Evolutionary conservation across 371 early-diverging fungal species (phyloP).

Genomic region (Gilbertella persicaria): DNA sequence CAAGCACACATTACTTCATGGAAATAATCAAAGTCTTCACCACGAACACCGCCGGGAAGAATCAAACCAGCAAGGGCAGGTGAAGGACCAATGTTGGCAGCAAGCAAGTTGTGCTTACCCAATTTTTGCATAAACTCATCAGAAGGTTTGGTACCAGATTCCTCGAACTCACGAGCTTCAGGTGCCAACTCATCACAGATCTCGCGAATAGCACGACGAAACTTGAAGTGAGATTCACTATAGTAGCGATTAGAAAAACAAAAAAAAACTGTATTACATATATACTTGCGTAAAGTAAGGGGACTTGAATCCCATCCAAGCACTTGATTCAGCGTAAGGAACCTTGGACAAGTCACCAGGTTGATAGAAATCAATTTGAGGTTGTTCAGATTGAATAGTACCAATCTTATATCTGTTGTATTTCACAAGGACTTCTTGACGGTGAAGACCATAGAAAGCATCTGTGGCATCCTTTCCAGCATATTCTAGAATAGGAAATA

Average conservation of each 20-base stretch:
- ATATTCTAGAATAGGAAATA: constrained; percentile 63
- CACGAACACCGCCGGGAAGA: constrained; percentile 54
- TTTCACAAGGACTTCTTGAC: constrained; percentile 65
- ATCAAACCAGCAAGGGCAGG: constrained; percentile 35
- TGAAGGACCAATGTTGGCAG: constrained; percentile 38
- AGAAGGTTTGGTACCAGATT: constrained; percentile 42
- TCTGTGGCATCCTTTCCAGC: constrained; percentile 78
- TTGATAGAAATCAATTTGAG: constrained; percentile 30
- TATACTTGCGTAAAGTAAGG: constrained; percentile 51
- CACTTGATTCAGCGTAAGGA: constrained; percentile 58
- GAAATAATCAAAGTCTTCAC: constrained; percentile 73
- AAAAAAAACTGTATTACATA: not conserved
- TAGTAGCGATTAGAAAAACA: not conserved
- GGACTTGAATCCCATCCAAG: constrained; percentile 53
- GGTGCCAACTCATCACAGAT: constrained; percentile 42
- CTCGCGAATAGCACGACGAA: constrained; percentile 39
- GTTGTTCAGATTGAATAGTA: constrained; percentile 38
- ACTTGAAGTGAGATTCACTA: constrained; percentile 54
- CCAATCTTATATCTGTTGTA: constrained; percentile 56
- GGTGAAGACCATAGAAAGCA: constrained; percentile 71
- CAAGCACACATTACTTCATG: constrained; percentile 58
- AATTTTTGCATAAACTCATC: constrained; percentile 52
- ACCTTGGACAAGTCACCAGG: constrained; percentile 51
- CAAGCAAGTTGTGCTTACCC: constrained; percentile 37
- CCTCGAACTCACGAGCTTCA: constrained; percentile 47